These are phyloP conservation scores for Circinella umbellata DNA, from an alignment of 371 early-diverging fungal genomes.

Conservation along the genomic window DNA sequence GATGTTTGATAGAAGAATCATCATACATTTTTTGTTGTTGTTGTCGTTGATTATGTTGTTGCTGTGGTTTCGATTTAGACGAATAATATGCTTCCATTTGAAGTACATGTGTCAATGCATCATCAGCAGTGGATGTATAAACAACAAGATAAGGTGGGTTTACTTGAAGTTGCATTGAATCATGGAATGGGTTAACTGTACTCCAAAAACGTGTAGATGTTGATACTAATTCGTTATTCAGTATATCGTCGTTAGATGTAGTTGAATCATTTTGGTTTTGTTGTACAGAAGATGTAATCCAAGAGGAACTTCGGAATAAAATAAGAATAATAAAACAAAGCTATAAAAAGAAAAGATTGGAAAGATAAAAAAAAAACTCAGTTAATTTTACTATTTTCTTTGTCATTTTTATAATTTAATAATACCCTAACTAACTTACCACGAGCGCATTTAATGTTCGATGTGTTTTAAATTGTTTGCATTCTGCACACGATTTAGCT, in stretches of 20 bases:
- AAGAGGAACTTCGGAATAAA: not conserved
- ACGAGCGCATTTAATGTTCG: conserved; percentile 34
- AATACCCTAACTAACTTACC: conserved; percentile 16
- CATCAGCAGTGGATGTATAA: conserved; percentile 11
- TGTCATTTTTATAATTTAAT: not conserved
- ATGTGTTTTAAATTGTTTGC: conserved; percentile 38
- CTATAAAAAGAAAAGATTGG: conserved; percentile 15
- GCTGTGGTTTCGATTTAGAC: not conserved
- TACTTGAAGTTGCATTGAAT: conserved; percentile 22
- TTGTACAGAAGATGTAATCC: not conserved
- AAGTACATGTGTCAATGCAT: not conserved
- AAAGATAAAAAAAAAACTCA: conserved; percentile 19
- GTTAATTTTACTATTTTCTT: not conserved
- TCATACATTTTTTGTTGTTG: not conserved
- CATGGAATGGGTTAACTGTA: conserved; percentile 33
- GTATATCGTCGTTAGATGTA: not conserved
- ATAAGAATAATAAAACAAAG: conserved; percentile 2
- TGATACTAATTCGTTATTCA: conserved; percentile 12
- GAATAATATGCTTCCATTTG: conserved; percentile 24
- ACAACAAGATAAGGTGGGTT: conserved; percentile 23
- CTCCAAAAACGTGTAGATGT: conserved; percentile 36
- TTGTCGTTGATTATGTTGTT: conserved; percentile 4
- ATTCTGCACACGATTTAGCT: conserved; percentile 28
- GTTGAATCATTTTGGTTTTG: not conserved
- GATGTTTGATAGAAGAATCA: not conserved